Base-by-base conservation (phyloP, 805 yeast genomes). In the Wickerhamiella dianesei region DNA sequence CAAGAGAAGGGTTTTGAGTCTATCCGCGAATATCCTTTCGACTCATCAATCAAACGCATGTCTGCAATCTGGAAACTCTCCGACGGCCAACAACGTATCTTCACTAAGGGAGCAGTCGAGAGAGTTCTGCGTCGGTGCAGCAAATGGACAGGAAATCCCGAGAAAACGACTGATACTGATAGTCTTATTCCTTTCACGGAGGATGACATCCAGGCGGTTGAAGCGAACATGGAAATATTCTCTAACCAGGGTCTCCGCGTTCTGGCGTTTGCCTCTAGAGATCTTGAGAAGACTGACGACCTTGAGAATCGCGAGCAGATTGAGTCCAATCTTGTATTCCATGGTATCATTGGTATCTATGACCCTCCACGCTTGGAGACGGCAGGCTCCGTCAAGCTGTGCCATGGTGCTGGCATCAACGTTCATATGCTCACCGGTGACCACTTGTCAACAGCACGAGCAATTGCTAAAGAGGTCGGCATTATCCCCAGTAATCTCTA, bases 361-460 rank as follows among this genome's bases (percentile, higher is more conserved):
- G 89, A 82, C 60, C 89, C 89, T 17, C 89, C 89, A 48, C 70
- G 89, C 56, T 65, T 68, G 12, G 88, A 82, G 64, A 75, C 85
- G 14, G 74, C 76, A 9, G 74, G 68, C 12, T 74, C 83, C 4
- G 88, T 82, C 19, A 73, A 72, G 55, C 61, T 66, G 50, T 81
- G 88, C 62, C 86, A 80, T 58, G 68, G 62, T 43, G 89, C 89
- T 14, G 89, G 89, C 50, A 78, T 82, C 54, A 76, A 78, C 53
- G 88, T 82, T 41, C 85, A 78, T 55, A 82, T 82, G 89, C 72
- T 82, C 37, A 82, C 89, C 17, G 89, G 89, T 52, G 89, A 82
- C 59, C 86, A 80, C 56, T 82, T 81, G 8, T 80, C 80, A 35
- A 82, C 89, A 40, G 89, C 89, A 16, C 68, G 69, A 48, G 85